Evolutionary conservation across 139 green algal species (phyloP).

Genomic region (Micractinium conductrix): DNA sequence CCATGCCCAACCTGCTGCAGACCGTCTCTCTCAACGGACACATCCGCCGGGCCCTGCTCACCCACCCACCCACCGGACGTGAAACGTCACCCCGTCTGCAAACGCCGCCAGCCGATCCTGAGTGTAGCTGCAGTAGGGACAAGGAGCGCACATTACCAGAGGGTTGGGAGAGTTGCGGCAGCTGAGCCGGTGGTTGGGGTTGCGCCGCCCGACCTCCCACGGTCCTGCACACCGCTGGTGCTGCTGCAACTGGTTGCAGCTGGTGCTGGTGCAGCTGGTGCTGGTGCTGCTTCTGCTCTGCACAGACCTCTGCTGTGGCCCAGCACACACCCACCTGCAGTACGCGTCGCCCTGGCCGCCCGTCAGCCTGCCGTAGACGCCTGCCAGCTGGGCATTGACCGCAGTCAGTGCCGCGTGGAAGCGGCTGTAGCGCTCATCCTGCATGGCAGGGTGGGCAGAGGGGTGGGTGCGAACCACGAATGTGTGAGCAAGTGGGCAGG

Average conservation of each 20-base stretch:
- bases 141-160: background rate
- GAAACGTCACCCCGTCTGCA: conserved; percentile 60
- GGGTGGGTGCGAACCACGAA: background rate
- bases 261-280: no score
- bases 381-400: conserved; percentile 33
- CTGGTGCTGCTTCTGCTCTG: no score
- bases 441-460: background rate
- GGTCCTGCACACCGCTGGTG: no score
- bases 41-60: no score
- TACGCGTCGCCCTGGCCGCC: conserved; percentile 58
- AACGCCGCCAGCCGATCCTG: conserved; percentile 66
- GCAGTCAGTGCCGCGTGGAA: conserved; percentile 43
- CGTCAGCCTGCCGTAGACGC: conserved; percentile 54
- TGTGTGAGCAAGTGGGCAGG: background rate
- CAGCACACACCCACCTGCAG: no score
- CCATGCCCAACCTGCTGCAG: no score
- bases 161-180: no score
- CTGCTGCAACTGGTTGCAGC: no score
- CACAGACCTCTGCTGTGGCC: no score
- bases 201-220: no score
- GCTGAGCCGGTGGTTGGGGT: no score
- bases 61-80: conserved; percentile 55
- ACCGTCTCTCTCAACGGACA: no score
- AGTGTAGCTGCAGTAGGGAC: conserved; percentile 52
- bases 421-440: conserved; percentile 48